A percentile compares a stretch with the other conserved stretches of the same genome.
Evolutionary conservation across 108 stramenopile species (phyloP).

Genomic region (Nitzschia sp.): DNA sequence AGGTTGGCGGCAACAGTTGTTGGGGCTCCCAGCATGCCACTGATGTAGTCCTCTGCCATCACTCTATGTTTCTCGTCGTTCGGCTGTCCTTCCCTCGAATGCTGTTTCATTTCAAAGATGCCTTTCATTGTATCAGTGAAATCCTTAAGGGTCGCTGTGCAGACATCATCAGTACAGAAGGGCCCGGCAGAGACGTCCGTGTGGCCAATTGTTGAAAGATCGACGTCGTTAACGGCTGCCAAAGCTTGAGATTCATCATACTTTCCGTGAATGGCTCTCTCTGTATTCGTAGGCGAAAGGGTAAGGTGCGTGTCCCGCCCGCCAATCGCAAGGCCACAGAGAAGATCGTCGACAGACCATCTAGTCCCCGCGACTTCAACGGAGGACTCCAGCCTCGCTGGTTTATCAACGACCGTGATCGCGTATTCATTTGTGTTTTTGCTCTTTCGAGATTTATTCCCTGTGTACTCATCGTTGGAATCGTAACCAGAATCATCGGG

Average conservation of each 20-base stretch:
- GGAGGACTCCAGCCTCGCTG: neutral
- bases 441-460: neutral
- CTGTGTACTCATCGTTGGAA: neutral
- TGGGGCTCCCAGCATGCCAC: constrained; percentile 27
- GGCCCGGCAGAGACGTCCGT: constrained; percentile 25
- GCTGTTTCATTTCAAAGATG: constrained; percentile 39
- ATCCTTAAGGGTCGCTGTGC: constrained; percentile 41
- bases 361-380: constrained; percentile 10
- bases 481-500: neutral
- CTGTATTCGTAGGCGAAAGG: neutral
- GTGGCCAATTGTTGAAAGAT: constrained; percentile 18
- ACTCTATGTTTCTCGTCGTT: constrained; percentile 1
- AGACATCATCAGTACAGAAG: constrained; percentile 55
- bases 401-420: neutral
- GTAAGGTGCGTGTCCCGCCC: neutral
- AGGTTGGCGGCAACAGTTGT: constrained; percentile 17
- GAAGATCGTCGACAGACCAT: constrained; percentile 12
- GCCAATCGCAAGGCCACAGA: constrained; percentile 6
- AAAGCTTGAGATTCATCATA: constrained; percentile 12
- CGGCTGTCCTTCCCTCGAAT: constrained; percentile 12
- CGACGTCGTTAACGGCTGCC: constrained; percentile 29
- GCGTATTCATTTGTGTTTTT: neutral
- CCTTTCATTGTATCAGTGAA: constrained; percentile 47
- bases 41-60: constrained; percentile 41
- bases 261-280: neutral